Evolutionary conservation across 148 eudicot genomes (phyloP).

Genomic region (Fagopyrum tataricum): DNA sequence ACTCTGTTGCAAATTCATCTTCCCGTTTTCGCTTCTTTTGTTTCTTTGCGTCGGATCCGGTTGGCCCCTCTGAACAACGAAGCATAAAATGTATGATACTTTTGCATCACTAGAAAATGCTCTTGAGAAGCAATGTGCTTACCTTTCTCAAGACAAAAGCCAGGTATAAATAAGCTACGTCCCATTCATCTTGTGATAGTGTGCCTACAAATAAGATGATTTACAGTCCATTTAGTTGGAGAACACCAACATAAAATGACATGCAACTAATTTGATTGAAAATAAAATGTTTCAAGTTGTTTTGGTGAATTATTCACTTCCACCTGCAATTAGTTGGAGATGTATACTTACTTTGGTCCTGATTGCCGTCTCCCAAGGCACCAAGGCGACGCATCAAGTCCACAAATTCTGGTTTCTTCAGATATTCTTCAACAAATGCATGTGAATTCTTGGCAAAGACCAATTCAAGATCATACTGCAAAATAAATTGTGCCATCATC

Average conservation of each 20-base stretch:
- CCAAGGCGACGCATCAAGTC: constrained; percentile 95
- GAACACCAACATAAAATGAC: background rate
- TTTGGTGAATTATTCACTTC: no score
- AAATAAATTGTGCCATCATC: background rate
- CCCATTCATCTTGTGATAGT: constrained; percentile 90
- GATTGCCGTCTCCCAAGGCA: constrained; percentile 89
- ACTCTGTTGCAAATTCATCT: constrained; percentile 53
- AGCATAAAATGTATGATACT: background rate
- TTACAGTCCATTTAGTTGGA: background rate
- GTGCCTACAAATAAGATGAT: constrained; percentile 49
- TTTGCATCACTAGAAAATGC: background rate
- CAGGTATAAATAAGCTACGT: constrained; percentile 83
- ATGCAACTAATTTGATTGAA: no score
- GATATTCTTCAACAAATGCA: constrained; percentile 73
- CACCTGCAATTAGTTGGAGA: background rate
- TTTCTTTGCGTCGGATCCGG: constrained; percentile 39
- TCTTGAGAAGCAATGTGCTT: constrained; percentile 11
- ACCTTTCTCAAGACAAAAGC: constrained; percentile 91
- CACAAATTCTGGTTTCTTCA: constrained; percentile 73
- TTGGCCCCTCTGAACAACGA: constrained; percentile 58
- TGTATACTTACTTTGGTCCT: constrained; percentile 61
- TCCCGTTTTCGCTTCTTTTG: constrained; percentile 53
- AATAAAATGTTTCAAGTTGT: no score
- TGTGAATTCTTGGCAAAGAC: constrained; percentile 89
- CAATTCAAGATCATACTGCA: constrained; percentile 87